Evolutionary conservation across 106 monocot species (phyloP).

Genomic region (Agapanthus africanus): DNA sequence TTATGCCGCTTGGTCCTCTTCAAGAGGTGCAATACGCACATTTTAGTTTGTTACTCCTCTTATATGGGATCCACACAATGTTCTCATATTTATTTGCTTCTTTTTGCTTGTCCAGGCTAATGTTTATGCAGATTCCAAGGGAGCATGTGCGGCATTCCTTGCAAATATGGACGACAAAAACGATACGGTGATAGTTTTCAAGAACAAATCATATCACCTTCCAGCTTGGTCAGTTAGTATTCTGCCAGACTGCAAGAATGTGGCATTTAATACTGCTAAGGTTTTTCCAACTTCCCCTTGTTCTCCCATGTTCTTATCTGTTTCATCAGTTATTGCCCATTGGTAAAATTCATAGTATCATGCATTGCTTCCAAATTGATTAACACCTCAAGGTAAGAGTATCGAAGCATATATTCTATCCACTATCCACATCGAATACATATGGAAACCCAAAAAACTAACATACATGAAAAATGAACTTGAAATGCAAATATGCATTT

Average conservation of each 20-base stretch:
- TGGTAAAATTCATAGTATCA: neutral
- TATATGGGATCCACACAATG: too few relatives aligned
- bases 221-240: conserved; percentile 96
- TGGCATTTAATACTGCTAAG: conserved; percentile 86
- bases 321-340: neutral
- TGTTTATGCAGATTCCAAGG: conserved; percentile 57
- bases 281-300: conserved; percentile 20
- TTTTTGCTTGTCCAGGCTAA: conserved; percentile 46
- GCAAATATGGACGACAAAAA: conserved; percentile 68
- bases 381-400: neutral
- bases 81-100: too few relatives aligned
- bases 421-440: too few relatives aligned
- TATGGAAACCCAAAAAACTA: too few relatives aligned
- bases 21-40: too few relatives aligned
- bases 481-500: too few relatives aligned
- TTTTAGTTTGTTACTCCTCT: too few relatives aligned
- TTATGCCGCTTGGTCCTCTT: conserved; percentile 45
- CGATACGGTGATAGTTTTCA: conserved; percentile 51
- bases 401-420: too few relatives aligned
- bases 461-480: too few relatives aligned
- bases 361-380: neutral
- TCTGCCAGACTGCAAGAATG: conserved; percentile 85
- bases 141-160: conserved; percentile 73
- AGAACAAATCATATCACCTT: conserved; percentile 62
- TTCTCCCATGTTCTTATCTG: neutral